Evolutionary conservation across 164 flowering plant species (phyloP), one percentile per base, ranked within the genome.

Genomic region (Cinnamomum micranthum): DNA sequence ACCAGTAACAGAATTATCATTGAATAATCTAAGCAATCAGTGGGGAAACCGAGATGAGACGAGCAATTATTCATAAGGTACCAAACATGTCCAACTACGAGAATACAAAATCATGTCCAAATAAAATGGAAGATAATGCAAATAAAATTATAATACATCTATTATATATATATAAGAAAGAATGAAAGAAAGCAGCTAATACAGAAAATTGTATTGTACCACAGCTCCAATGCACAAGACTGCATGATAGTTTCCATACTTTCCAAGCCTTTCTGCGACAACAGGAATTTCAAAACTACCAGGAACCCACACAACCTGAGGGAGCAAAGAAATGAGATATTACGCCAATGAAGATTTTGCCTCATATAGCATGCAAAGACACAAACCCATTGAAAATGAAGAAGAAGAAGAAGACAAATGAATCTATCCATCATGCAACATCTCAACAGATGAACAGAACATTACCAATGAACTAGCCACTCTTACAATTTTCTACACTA

Each of bases 281-380:
- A 89, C 75, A 66, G 93, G 95, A 74, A 94, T 89, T 81, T 94
- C 99, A 86, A 91, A 96, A 81, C 93, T 81, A 65, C 99, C 99
- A 68, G 99, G 99, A 80, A 96, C 98, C 99, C 99, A 96, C 23
- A 92, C 91, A 79, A 95, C 97, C 98, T 95, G 85, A 67, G 24
- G 67, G 25, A 50, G 60, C 17, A 66, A 3, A 69, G 20, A 69
- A n/a, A 20, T 12, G 13, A 33, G 27, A 31, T 47, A 14, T 64
- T 64, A 64, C 3, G 35, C 69, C 41, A 9, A 31, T 66, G 20
- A 31, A 55, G 20, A 55, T 35, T 35, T 35, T 35, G 47, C 47
- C 10, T 35, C 47, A 35, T 35, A 35, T 35, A 35, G 47, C 47
- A 7, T 35, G 47, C 47, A 35, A 35, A 35, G 47, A 35, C 47